Percentiles rank a stretch among this genome's conserved stretches.
phyloP scores from a whole-genome alignment of 306 rosid genomes.

The Aeschynomene evenia region DNA sequence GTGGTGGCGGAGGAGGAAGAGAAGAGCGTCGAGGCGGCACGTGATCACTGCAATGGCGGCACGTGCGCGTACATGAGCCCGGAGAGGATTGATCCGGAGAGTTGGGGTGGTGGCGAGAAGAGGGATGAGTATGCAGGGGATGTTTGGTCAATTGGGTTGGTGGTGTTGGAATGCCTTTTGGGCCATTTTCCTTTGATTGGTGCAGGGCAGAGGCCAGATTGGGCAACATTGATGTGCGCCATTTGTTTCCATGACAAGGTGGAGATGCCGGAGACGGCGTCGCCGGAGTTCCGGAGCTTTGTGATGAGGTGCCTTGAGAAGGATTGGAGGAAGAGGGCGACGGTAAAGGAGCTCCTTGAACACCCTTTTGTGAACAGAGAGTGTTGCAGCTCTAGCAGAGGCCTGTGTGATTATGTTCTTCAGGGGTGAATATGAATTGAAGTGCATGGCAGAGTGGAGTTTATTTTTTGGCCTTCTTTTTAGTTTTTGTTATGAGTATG shows the following conservation, averaged over 20 bases:
- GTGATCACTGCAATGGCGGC: slow-evolving; percentile 36
- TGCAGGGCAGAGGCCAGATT: slow-evolving; percentile 51
- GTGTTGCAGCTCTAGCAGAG: slow-evolving; percentile 2
- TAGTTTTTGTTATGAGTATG: neutral
- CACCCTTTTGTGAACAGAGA: slow-evolving; percentile 49
- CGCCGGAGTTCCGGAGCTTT: slow-evolving; percentile 47
- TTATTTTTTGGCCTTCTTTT: neutral
- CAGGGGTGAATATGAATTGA: neutral
- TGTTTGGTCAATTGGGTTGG: slow-evolving; percentile 67
- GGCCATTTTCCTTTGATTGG: slow-evolving; percentile 57
- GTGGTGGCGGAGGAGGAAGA: neutral
- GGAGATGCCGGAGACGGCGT: slow-evolving; percentile 54
- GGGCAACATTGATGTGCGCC: slow-evolving; percentile 61
- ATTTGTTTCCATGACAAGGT: slow-evolving; percentile 54
- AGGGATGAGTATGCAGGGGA: slow-evolving; percentile 57
- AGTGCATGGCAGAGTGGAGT: neutral
- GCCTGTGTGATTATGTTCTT: slow-evolving; percentile 22
- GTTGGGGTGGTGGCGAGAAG: slow-evolving; percentile 39
- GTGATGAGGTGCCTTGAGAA: slow-evolving; percentile 60
- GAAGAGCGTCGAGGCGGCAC: neutral
- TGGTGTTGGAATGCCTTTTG: slow-evolving; percentile 49
- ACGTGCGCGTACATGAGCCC: slow-evolving; percentile 79
- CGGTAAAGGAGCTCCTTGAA: slow-evolving; percentile 52
- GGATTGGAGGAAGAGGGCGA: slow-evolving; percentile 74
- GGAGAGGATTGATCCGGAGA: slow-evolving; percentile 63